Evolutionary conservation across 148 eudicot genomes (phyloP), one percentile per base, ranked within the genome.

Genomic region (Euryodendron excelsum): DNA sequence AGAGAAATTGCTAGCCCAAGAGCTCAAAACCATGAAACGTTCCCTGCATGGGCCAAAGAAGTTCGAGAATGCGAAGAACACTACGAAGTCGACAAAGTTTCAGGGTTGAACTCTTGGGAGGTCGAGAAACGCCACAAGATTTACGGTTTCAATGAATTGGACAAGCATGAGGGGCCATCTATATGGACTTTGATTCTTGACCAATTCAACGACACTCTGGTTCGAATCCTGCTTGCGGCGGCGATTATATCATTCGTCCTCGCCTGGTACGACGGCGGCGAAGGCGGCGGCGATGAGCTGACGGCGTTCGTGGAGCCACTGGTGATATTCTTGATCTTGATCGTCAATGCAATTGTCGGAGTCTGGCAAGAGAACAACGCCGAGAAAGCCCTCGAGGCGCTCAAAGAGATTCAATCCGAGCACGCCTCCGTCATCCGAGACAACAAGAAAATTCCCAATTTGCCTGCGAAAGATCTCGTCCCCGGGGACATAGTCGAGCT

Each of bases 311-410:
- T 77, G 50, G 84, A 81, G 72, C 80, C 84, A 0, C 21, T 81
- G 44, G 84, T 81, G 10, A 81, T 81, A 7, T 76, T 81, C 61
- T 31, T 81, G 13, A 81, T 81, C 21, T 72, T 81, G 36, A 77
- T 81, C n/a, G 72, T 81, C 10, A 81, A 81, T 31, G 84, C 84
- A 0, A 20, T 81, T n/a, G 84, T 81, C 0, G 84, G 84, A 0
- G 84, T 81, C 18, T 81, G 84, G 84, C 84, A 81, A 39, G 84
- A 81, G 65, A 77, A 48, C 45, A 81, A 81, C 61, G 84, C 84
- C 28, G 84, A 81, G 73, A 81, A 81, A 45, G 84, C 84, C 4
- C 25, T 81, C n/a, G 84, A 81, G 41, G 84, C 84, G 0, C 56
- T 81, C 30, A 76, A 81, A n/a, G 80, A 81, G 47, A 81, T 81